These are phyloP conservation scores for Amaranthus hypochondriacus DNA, from an alignment of 148 eudicot genomes.

Conservation along the genomic window DNA sequence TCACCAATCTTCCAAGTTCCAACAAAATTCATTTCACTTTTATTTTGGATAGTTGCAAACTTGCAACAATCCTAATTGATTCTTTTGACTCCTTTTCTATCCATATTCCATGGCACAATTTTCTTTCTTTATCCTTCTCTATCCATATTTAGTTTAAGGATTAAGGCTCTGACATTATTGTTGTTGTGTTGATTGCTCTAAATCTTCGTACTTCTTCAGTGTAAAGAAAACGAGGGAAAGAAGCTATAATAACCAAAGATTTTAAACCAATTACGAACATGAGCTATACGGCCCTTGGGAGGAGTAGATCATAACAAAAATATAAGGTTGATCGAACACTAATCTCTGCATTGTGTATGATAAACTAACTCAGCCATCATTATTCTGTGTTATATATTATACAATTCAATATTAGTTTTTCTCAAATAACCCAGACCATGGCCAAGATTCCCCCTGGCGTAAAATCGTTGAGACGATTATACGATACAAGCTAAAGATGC, in stretches of 20 bases:
- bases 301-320: background rate
- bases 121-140: background rate
- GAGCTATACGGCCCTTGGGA: background rate
- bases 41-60: background rate
- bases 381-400: background rate
- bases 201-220: background rate
- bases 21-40: background rate
- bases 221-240: background rate
- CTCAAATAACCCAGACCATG: background rate
- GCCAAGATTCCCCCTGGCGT: no score
- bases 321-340: no score
- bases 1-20: background rate
- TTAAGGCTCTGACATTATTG: no score
- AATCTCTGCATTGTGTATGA: background rate
- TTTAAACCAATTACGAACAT: background rate
- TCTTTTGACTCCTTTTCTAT: background rate
- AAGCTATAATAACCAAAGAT: no score
- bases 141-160: background rate
- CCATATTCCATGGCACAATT: background rate
- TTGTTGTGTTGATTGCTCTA: background rate
- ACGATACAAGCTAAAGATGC: background rate
- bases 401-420: background rate
- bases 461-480: background rate
- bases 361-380: background rate
- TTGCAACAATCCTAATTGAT: background rate